phyloP scores from a whole-genome alignment of 2,329 filamentous ascomycete genomes.

The Arthrinium phaeospermum region DNA sequence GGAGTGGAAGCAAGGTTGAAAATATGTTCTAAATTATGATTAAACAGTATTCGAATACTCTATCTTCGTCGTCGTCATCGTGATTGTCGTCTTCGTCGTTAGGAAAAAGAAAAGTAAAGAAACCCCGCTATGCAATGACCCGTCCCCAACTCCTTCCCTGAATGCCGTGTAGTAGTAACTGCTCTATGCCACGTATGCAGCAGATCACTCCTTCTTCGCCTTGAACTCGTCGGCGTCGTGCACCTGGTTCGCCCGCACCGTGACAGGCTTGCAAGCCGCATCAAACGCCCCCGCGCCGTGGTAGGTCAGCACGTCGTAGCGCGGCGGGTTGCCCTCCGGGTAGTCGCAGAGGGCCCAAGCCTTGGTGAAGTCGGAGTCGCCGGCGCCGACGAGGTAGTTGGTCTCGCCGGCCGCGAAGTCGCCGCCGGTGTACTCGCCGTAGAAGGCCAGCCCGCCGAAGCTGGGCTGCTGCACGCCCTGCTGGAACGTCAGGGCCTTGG shows the following conservation, averaged over 20 bases:
- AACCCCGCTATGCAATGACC: conserved; percentile 7
- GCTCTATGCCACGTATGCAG: background rate
- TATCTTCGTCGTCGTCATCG: background rate
- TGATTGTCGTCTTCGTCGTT: background rate
- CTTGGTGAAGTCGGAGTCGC: conserved; percentile 19
- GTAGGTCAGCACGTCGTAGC: conserved; percentile 20
- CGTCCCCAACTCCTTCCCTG: background rate
- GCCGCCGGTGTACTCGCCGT: conserved; percentile 24
- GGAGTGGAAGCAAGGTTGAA: no score
- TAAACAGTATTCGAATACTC: background rate
- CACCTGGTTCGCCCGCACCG: conserved; percentile 18
- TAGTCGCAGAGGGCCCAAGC: conserved; percentile 22
- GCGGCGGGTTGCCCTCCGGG: conserved; percentile 11
- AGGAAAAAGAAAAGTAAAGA: background rate
- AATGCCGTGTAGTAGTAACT: background rate
- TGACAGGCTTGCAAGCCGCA: conserved; percentile 21
- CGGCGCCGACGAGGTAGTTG: conserved; percentile 23
- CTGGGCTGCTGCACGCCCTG: conserved; percentile 20
- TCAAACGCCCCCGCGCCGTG: conserved; percentile 10
- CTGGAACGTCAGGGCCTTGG: conserved; percentile 20
- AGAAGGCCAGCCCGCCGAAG: conserved; percentile 25
- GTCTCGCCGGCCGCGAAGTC: conserved; percentile 23
- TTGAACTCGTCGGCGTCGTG: background rate
- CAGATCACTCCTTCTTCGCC: background rate
- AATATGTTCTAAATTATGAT: background rate